These are phyloP conservation scores for Takashimella koratensis DNA, from an alignment of 1,284 basidiomycete genomes.

Conservation along the genomic window DNA sequence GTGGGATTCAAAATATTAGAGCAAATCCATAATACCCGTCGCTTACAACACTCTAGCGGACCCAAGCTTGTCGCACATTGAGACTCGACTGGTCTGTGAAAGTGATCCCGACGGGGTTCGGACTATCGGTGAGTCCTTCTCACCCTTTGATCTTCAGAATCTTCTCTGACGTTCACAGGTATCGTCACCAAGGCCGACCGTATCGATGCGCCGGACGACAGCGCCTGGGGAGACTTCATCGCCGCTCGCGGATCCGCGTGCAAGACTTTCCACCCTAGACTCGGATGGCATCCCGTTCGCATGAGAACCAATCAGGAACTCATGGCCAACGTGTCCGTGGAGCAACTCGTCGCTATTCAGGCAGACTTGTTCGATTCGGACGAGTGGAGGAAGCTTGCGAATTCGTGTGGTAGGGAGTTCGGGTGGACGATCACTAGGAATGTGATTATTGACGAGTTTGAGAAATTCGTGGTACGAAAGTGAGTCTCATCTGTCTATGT, in stretches of 20 bases:
- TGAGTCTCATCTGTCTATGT: no score
- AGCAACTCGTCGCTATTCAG: conserved; percentile 3
- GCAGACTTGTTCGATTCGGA: conserved; percentile 6
- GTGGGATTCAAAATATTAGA: conserved; percentile 1
- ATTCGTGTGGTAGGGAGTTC: conserved; percentile 2
- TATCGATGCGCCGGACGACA: conserved; percentile 4
- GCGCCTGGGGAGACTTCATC: conserved; percentile 10
- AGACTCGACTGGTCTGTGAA: conserved; percentile 12
- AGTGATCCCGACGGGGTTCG: conserved; percentile 13
- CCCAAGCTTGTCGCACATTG: conserved; percentile 13
- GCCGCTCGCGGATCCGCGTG: neutral
- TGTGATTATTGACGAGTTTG: neutral
- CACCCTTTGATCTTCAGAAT: neutral
- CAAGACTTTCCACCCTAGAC: conserved; percentile 3
- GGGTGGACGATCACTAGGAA: conserved; percentile 6
- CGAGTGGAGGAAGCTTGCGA: conserved; percentile 13
- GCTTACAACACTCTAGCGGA: no score
- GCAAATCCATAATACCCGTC: neutral
- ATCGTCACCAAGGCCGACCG: conserved; percentile 27
- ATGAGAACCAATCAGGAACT: conserved; percentile 7
- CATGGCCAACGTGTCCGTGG: neutral
- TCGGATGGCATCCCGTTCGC: conserved; percentile 15
- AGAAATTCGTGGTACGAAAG: conserved; percentile 5
- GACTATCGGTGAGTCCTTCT: conserved; percentile 13
- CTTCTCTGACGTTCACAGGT: conserved; percentile 1